Conservation (phyloP, 2,329 filamentous ascomycete genomes). For the Ophiocordyceps camponoti-leonardi region DNA sequence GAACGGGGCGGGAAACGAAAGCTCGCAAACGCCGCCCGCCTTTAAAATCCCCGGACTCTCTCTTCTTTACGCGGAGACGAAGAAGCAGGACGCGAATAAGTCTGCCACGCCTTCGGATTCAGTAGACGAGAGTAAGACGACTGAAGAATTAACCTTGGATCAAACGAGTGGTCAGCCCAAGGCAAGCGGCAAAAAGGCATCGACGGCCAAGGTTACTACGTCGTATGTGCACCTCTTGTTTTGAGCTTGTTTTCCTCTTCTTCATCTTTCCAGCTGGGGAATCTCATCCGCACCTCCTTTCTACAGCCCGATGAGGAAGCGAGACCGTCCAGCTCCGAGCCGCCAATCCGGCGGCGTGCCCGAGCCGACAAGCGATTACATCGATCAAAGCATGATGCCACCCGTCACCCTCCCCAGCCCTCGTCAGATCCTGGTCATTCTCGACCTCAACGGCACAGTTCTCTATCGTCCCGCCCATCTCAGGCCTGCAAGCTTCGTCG, state of each 20-base stretch:
- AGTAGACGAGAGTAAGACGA: not conserved
- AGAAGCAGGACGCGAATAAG: not conserved
- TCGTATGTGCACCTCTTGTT: too few relatives aligned
- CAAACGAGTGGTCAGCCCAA: too few relatives aligned
- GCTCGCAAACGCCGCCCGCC: not conserved
- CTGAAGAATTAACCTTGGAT: not conserved
- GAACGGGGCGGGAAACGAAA: too few relatives aligned
- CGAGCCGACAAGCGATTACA: constrained; percentile 40
- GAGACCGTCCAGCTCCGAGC: not conserved
- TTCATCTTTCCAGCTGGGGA: too few relatives aligned
- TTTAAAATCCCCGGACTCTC: not conserved
- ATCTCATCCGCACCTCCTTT: too few relatives aligned
- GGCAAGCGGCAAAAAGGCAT: too few relatives aligned
- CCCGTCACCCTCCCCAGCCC: constrained; percentile 25
- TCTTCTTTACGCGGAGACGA: not conserved
- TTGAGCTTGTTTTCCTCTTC: too few relatives aligned
- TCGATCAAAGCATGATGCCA: constrained; percentile 30
- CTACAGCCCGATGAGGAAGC: not conserved
- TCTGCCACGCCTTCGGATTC: not conserved
- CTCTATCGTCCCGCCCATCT: constrained; percentile 47
- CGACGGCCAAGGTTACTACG: too few relatives aligned
- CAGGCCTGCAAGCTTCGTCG: constrained; percentile 33
- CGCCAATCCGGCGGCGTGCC: constrained; percentile 40
- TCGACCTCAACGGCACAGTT: constrained; percentile 89
- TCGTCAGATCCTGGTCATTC: constrained; percentile 58